Conservation (phyloP, 2,329 filamentous ascomycete species). For the Xylariaceae sp. region DNA sequence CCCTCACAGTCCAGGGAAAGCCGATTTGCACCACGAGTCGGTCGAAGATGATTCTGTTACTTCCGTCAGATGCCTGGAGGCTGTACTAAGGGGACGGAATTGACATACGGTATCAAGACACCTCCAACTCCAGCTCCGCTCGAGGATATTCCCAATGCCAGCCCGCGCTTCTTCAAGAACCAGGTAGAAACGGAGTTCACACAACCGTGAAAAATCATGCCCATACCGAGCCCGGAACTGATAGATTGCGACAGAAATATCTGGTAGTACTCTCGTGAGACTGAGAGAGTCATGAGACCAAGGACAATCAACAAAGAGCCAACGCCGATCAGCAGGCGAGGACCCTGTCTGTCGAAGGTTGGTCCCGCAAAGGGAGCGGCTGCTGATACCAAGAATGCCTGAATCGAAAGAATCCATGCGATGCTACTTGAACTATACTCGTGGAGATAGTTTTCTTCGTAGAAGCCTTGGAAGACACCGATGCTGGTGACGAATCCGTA, state of each 20-base stretch:
- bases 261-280: slow-evolving; percentile 40
- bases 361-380: slow-evolving; percentile 19
- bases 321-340: slow-evolving; percentile 41
- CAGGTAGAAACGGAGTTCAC: slow-evolving; percentile 4
- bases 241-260: slow-evolving; percentile 38
- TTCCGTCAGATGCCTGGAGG: no score
- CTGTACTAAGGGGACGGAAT: slow-evolving; percentile 46
- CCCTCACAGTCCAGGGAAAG: slow-evolving; percentile 39
- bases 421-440: background rate
- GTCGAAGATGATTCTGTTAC: slow-evolving; percentile 53
- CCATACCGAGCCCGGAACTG: slow-evolving; percentile 29
- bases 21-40: slow-evolving; percentile 46
- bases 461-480: slow-evolving; percentile 4
- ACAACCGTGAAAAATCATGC: slow-evolving; percentile 3
- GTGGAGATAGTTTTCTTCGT: slow-evolving; percentile 1
- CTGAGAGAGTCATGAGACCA: slow-evolving; percentile 60
- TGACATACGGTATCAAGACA: slow-evolving; percentile 59
- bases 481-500: slow-evolving; percentile 3
- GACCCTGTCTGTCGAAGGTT: slow-evolving; percentile 4
- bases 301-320: slow-evolving; percentile 55
- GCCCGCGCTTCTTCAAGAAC: background rate
- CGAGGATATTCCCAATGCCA: slow-evolving; percentile 3
- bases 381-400: slow-evolving; percentile 3
- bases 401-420: slow-evolving; percentile 7
- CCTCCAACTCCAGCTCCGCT: slow-evolving; percentile 29